Conservation (phyloP, 495 filamentous ascomycete species). For the Schizothecium vesticola region DNA sequence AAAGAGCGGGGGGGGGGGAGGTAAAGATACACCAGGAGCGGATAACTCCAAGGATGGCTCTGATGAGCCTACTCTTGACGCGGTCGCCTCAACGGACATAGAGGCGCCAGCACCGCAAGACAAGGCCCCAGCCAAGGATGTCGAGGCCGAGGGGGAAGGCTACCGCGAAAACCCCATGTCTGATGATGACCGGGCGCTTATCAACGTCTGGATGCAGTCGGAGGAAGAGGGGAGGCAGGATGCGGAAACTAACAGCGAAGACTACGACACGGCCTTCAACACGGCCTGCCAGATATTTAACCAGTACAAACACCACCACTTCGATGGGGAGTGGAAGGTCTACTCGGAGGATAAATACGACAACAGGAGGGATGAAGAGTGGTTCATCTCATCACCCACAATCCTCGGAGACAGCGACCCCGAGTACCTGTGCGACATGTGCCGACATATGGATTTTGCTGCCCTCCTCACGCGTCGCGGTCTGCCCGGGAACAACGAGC, state of each 20-base stretch:
- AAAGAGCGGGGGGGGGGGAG: not conserved
- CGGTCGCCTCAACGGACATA: not conserved
- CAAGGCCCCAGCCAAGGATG: not conserved
- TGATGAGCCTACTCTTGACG: too few species aligned
- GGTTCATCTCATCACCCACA: slow-evolving; percentile 12
- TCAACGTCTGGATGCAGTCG: slow-evolving; percentile 10
- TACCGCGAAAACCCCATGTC: slow-evolving; percentile 9
- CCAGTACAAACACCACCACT: slow-evolving; percentile 10
- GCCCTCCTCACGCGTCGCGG: slow-evolving; percentile 10
- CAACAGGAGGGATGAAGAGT: slow-evolving; percentile 12
- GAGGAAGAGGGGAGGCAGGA: slow-evolving; percentile 7
- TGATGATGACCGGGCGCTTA: slow-evolving; percentile 5
- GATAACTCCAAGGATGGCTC: too few species aligned
- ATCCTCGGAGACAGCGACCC: slow-evolving; percentile 4
- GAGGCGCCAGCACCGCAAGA: not conserved
- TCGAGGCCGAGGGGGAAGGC: not conserved
- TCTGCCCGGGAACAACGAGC: slow-evolving; percentile 8
- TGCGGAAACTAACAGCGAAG: not conserved
- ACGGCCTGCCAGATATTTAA: not conserved
- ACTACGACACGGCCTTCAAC: not conserved
- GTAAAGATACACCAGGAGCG: not conserved
- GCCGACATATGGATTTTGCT: slow-evolving; percentile 14
- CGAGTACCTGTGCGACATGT: slow-evolving; percentile 18
- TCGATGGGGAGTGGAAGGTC: not conserved
- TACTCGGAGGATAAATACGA: not conserved